A percentile compares a stretch with the other conserved stretches of the same genome.
phyloP scores from a whole-genome alignment of 768 basidiomycete genomes.

The Roridomyces roridus region DNA sequence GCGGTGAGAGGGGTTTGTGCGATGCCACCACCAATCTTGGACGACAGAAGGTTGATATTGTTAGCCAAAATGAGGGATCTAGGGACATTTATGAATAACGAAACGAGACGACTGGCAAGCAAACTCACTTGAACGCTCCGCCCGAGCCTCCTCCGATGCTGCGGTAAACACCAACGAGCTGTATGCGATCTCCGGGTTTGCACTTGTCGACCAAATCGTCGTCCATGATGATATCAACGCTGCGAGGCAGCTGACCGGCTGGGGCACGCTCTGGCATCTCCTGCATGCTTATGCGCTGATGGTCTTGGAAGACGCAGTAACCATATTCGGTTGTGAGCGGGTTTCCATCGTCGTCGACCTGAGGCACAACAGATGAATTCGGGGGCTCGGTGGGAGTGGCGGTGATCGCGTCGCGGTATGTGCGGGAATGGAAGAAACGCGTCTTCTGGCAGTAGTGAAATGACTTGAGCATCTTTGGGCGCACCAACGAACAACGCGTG shows the following conservation, averaged over 20 bases:
- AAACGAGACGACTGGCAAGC: slow-evolving; percentile 11
- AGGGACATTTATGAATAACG: slow-evolving; percentile 18
- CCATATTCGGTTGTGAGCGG: slow-evolving; percentile 92
- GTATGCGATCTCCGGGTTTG: slow-evolving; percentile 97
- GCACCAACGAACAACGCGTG: slow-evolving; percentile 95
- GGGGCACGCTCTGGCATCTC: slow-evolving; percentile 99
- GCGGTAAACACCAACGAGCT: slow-evolving; percentile 93
- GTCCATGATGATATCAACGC: slow-evolving; percentile 94
- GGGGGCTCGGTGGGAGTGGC: slow-evolving; percentile 87
- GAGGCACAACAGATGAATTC: slow-evolving; percentile 85
- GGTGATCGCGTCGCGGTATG: slow-evolving; percentile 93
- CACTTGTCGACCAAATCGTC: slow-evolving; percentile 97
- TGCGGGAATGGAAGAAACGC: slow-evolving; percentile 79
- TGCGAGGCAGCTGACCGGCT: slow-evolving; percentile 94
- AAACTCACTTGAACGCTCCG: slow-evolving; percentile 90
- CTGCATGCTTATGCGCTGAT: slow-evolving; percentile 97
- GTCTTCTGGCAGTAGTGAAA: slow-evolving; percentile 96
- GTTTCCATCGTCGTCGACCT: slow-evolving; percentile 90
- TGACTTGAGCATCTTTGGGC: slow-evolving; percentile 98
- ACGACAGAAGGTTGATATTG: slow-evolving; percentile 92
- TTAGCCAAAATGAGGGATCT: slow-evolving; percentile 95
- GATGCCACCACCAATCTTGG: slow-evolving; percentile 94
- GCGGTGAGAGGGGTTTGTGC: slow-evolving; percentile 92
- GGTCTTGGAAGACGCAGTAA: slow-evolving; percentile 89
- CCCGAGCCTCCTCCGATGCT: slow-evolving; percentile 90